Evolutionary conservation across 306 rosid genomes (phyloP).

Genomic region (Dalbergia cochinchinensis): DNA sequence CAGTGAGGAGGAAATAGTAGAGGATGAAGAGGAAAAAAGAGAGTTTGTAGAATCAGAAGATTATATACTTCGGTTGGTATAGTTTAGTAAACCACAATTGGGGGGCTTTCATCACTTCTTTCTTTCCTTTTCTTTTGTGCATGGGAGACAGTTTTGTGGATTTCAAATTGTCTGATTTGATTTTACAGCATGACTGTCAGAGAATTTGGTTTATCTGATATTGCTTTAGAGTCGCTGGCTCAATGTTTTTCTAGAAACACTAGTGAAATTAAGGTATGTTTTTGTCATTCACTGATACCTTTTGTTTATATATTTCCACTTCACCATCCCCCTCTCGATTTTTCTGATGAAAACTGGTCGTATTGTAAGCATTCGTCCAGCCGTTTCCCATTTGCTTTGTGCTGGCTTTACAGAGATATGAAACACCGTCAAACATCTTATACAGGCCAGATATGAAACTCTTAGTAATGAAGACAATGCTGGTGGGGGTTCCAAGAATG

Average conservation of each 20-base stretch:
- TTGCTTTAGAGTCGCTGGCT: conserved; percentile 77
- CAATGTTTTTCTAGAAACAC: conserved; percentile 83
- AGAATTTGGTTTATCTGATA: conserved; percentile 80
- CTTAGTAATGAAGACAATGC: conserved; percentile 65
- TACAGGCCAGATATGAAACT: conserved; percentile 94
- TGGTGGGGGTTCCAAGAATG: conserved; percentile 61
- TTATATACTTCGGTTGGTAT: conserved; percentile 86
- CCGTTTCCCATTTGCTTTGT: conserved; percentile 90
- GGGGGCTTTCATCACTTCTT: conserved; percentile 24
- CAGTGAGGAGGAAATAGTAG: conserved; percentile 92
- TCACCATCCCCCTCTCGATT: conserved; percentile 45
- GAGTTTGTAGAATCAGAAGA: conserved; percentile 90
- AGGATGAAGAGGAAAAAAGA: conserved; percentile 94
- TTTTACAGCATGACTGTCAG: conserved; percentile 78
- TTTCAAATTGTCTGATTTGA: conserved; percentile 44
- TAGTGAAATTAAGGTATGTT: conserved; percentile 77
- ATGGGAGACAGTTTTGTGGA: conserved; percentile 42
- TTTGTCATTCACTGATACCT: conserved; percentile 10
- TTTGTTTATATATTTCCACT: conserved; percentile 37
- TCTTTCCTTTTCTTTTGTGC: conserved; percentile 31
- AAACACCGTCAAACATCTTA: conserved; percentile 91
- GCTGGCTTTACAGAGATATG: conserved; percentile 98
- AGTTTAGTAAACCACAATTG: conserved; percentile 45
- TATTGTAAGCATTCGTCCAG: conserved; percentile 83
- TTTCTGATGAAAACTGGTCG: conserved; percentile 68